Base-by-base conservation (phyloP, 2,329 filamentous ascomycete species). In the Intubia oerlemansii region DNA sequence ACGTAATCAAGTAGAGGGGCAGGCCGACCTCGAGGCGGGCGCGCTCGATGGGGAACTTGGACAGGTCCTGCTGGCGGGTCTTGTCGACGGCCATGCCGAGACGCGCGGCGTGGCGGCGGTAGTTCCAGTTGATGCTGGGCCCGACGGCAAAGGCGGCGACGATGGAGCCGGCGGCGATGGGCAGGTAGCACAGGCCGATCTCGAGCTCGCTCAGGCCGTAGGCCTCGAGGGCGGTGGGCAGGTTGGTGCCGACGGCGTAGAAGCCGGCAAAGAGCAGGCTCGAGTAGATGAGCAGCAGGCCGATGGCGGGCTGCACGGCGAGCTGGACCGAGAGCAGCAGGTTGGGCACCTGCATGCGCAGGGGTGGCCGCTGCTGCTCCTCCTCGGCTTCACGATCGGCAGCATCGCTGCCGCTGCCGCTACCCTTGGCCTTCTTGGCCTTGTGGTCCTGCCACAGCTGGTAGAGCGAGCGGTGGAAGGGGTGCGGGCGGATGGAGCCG, bases 321-420 rank as follows among this genome's bases (percentile, higher is more conserved):
- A 88, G 82, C 1, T 72, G 66, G 10, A 90, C 75, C 0, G 81
- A 85, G 40, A 69, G 70, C 36, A 93, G 57, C 48, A 93, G 91
- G 50, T 95, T 84, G 35, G 40, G 35, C 3, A 38, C 21, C 27
- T 37, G 19, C 14, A 40, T 28, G 6, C 17, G 22, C 7, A 37
- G 34, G 1, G 36, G 38, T n/a, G 28, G 29, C 4, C 24, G 36
- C 7, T 25, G 19, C 7, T 13, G 10, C 14, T 21, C 19, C 28
- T 24, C 12, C n/a, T n/a, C n/a, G n/a, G n/a, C n/a, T n/a, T n/a
- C n/a, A n/a, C n/a, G n/a, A n/a, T n/a, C n/a, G 5, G 20, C 28
- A 7, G 12, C 15, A 16, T 23, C 10, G 13, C 12, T 17, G 3
- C 5, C 11, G 10, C 4, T 7, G 10, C 17, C n/a, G 10, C 12